Percentiles rank a stretch among this genome's conserved stretches.
phyloP scores from a whole-genome alignment of 345 rosid genomes.

The Arabidopsis arenosa region DNA sequence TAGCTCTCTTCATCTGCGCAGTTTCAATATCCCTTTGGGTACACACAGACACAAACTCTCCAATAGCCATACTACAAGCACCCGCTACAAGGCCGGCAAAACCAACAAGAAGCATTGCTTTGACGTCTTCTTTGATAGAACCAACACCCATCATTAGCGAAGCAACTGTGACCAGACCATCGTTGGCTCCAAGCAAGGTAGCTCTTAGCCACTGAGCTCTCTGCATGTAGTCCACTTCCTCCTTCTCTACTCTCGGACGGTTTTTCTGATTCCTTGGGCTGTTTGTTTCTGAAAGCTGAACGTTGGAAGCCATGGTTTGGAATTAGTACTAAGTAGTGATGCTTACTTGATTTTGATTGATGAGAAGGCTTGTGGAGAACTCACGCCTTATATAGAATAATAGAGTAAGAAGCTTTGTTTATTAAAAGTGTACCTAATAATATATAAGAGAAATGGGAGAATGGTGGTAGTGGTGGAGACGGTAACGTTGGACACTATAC shows the following conservation, averaged over 20 bases:
- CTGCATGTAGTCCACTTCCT: slow-evolving; percentile 58
- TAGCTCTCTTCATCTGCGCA: slow-evolving; percentile 61
- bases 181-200: slow-evolving; percentile 80
- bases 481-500: slow-evolving; percentile 48
- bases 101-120: slow-evolving; percentile 70
- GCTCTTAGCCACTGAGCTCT: slow-evolving; percentile 89
- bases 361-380: slow-evolving; percentile 53
- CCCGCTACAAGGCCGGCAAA: slow-evolving; percentile 78
- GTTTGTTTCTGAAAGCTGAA: slow-evolving; percentile 38
- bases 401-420: slow-evolving; percentile 19
- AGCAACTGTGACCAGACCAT: slow-evolving; percentile 76
- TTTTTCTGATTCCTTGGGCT: slow-evolving; percentile 34
- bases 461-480: slow-evolving; percentile 42
- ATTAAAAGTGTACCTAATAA: slow-evolving; percentile 34
- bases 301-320: slow-evolving; percentile 28
- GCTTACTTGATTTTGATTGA: slow-evolving; percentile 22
- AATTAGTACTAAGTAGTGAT: slow-evolving; percentile 38
- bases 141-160: slow-evolving; percentile 89
- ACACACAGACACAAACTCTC: slow-evolving; percentile 84
- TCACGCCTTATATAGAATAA: slow-evolving; percentile 50
- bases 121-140: slow-evolving; percentile 64
- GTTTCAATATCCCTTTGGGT: slow-evolving; percentile 69
- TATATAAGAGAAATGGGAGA: slow-evolving; percentile 22
- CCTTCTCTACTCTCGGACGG: slow-evolving; percentile 30
- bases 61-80: slow-evolving; percentile 87